phyloP scores from a whole-genome alignment of 495 filamentous ascomycete genomes.

The Hyaloscypha finlandica region DNA sequence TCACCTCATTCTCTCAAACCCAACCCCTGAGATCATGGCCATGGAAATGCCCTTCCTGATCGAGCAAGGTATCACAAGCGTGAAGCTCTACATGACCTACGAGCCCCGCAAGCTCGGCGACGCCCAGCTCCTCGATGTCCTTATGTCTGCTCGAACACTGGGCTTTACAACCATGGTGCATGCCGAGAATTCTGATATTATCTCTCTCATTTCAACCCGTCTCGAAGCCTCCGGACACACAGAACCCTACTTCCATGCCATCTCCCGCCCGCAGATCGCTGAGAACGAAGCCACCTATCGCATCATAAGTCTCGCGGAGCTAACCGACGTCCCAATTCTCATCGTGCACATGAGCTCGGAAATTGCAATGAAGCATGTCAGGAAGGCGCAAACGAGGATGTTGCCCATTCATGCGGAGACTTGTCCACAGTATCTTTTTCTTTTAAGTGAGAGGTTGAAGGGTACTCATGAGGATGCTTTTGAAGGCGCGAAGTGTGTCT shows the following conservation, averaged over 20 bases:
- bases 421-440: conserved; percentile 43
- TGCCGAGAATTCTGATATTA: conserved; percentile 55
- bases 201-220: conserved; percentile 41
- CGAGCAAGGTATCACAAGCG: conserved; percentile 49
- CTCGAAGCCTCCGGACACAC: conserved; percentile 38
- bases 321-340: conserved; percentile 48
- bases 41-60: conserved; percentile 44
- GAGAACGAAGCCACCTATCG: conserved; percentile 48
- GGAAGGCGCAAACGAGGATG: conserved; percentile 37
- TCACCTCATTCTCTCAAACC: conserved; percentile 55
- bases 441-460: conserved; percentile 31
- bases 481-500: conserved; percentile 35
- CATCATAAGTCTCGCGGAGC: conserved; percentile 44
- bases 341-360: conserved; percentile 42
- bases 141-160: conserved; percentile 43
- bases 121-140: conserved; percentile 50
- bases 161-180: conserved; percentile 59
- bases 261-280: conserved; percentile 39
- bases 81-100: conserved; percentile 64
- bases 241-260: conserved; percentile 41
- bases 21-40: conserved; percentile 39
- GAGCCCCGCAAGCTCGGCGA: conserved; percentile 51
- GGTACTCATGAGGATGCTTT: conserved; percentile 19
- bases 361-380: conserved; percentile 28
- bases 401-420: conserved; percentile 43